These are phyloP conservation scores for Stylosanthes scabra DNA, from an alignment of 331 rosid genomes.

Conservation along the genomic window DNA sequence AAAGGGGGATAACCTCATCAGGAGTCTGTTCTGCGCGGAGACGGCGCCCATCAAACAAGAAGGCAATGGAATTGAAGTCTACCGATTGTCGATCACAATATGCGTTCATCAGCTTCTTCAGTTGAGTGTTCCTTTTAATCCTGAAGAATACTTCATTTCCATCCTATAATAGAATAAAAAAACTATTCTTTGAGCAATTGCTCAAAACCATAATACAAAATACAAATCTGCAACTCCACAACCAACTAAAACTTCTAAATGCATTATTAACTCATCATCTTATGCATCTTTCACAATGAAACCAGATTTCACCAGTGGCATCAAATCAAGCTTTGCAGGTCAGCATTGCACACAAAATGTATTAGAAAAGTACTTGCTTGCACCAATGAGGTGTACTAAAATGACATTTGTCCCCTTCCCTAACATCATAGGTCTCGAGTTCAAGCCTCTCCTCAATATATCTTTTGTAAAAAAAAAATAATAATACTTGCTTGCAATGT, in stretches of 20 bases:
- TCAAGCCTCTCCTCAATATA: too few species aligned
- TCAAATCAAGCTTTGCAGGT: not conserved
- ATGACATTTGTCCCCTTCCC: too few species aligned
- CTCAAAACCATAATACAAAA: not conserved
- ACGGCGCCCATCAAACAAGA: constrained; percentile 76
- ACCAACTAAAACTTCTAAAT: too few species aligned
- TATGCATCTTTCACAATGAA: not conserved
- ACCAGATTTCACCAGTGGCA: not conserved
- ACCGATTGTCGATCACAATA: constrained; percentile 82
- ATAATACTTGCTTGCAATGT: too few species aligned
- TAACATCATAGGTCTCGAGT: too few species aligned
- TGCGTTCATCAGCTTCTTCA: constrained; percentile 81
- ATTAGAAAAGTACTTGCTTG: not conserved
- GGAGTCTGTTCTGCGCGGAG: constrained; percentile 79
- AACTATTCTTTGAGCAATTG: not conserved
- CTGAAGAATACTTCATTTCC: constrained; percentile 71
- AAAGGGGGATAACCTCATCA: constrained; percentile 59
- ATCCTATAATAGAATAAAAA: constrained; percentile 52
- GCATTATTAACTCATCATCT: not conserved
- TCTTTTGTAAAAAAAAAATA: too few species aligned
- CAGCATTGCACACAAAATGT: not conserved
- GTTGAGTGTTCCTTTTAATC: constrained; percentile 74
- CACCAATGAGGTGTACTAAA: too few species aligned
- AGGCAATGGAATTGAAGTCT: constrained; percentile 59
- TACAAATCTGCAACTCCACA: not conserved